Evolutionary conservation across 176 grass and related monocot genomes (phyloP).

Genomic region (Puccinellia tenuiflora): DNA sequence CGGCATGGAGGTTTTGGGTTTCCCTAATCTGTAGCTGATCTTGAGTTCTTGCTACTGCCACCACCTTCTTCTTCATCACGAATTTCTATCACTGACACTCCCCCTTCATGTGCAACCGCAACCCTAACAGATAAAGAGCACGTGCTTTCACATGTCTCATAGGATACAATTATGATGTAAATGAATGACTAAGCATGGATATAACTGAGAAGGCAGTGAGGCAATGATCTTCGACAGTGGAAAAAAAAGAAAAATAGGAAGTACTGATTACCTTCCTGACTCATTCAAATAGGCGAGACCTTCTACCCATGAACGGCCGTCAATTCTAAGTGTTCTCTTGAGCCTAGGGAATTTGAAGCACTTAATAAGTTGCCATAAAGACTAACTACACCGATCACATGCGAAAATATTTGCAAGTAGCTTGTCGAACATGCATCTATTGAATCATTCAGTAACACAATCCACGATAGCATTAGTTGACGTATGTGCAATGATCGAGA

Average conservation of each 20-base stretch:
- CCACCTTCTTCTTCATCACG: neutral
- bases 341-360: neutral
- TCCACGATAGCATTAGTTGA: neutral
- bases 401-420: neutral
- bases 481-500: neutral
- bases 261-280: neutral
- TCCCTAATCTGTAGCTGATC: neutral
- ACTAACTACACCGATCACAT: neutral
- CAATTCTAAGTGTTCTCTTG: neutral
- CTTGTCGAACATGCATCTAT: neutral
- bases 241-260: neutral
- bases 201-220: neutral
- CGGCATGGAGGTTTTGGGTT: neutral
- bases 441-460: neutral
- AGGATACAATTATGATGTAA: neutral
- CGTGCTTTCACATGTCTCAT: neutral
- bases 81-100: neutral
- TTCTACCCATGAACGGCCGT: rapidly evolving
- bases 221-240: neutral
- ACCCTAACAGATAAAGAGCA: neutral
- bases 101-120: neutral
- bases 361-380: neutral
- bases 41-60: neutral
- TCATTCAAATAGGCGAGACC: neutral
- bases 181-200: too few relatives aligned